These are phyloP conservation scores for Suillus subaureus DNA, from an alignment of 768 basidiomycete genomes.

Conservation along the genomic window DNA sequence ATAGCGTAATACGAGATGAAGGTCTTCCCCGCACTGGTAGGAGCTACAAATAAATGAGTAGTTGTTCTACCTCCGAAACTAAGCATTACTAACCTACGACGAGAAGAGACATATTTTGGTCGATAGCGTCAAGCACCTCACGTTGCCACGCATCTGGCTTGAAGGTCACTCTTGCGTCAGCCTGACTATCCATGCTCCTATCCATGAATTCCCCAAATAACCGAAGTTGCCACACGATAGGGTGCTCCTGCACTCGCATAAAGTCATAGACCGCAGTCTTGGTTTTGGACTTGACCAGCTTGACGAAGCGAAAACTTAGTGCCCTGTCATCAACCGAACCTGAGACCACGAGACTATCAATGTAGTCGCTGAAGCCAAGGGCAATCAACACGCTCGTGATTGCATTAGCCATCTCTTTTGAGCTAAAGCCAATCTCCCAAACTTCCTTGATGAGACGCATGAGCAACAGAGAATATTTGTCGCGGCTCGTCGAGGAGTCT, in stretches of 20 bases:
- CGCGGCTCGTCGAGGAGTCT: constrained; percentile 41
- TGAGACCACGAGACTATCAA: constrained; percentile 22
- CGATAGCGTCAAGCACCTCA: constrained; percentile 64
- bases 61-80: background rate
- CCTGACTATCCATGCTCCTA: constrained; percentile 63
- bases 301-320: constrained; percentile 55
- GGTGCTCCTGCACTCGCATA: constrained; percentile 59
- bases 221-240: constrained; percentile 68
- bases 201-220: constrained; percentile 75
- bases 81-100: constrained; percentile 55
- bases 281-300: constrained; percentile 52
- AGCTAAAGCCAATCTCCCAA: constrained; percentile 35
- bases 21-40: constrained; percentile 75
- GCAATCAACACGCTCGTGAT: constrained; percentile 43
- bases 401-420: constrained; percentile 32
- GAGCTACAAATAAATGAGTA: constrained; percentile 41
- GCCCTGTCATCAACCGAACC: constrained; percentile 26
- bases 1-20: constrained; percentile 81
- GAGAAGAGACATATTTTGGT: constrained; percentile 58
- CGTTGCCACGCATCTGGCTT: constrained; percentile 74
- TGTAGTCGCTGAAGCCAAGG: constrained; percentile 51
- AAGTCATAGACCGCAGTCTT: constrained; percentile 44
- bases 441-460: constrained; percentile 53
- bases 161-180: constrained; percentile 61
- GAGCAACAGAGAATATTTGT: constrained; percentile 47